These are phyloP conservation scores for Lachnellula willkommii DNA, from an alignment of 2,329 filamentous ascomycete species.

Conservation along the genomic window DNA sequence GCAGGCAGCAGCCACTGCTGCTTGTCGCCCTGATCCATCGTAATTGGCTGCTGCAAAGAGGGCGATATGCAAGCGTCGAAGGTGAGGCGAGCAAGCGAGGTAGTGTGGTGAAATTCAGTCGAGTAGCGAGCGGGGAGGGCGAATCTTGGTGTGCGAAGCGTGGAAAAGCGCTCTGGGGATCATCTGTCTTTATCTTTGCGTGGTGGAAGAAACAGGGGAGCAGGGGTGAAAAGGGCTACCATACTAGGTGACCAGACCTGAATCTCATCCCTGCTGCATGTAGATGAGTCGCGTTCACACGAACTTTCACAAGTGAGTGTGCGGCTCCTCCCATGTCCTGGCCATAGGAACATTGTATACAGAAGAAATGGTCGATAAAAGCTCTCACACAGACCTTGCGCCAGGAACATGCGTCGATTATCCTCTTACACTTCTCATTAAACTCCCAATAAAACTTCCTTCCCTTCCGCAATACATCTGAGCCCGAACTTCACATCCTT, in stretches of 20 bases:
- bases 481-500: constrained; percentile 33
- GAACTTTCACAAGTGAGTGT: background rate
- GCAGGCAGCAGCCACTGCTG: constrained; percentile 1
- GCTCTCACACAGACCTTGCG: background rate
- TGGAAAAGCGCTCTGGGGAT: background rate
- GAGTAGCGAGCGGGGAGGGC: background rate
- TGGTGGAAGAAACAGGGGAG: too few species aligned
- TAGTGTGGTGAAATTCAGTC: background rate
- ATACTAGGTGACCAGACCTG: background rate
- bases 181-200: constrained; percentile 5
- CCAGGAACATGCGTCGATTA: too few species aligned
- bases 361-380: too few species aligned
- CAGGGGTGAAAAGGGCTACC: constrained; percentile 1
- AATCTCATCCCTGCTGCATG: background rate
- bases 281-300: background rate
- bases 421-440: too few species aligned
- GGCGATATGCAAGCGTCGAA: constrained; percentile 2
- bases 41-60: constrained; percentile 6
- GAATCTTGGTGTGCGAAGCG: constrained; percentile 5
- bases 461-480: constrained; percentile 10
- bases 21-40: constrained; percentile 11
- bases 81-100: constrained; percentile 15
- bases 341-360: too few species aligned
- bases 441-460: constrained; percentile 3
- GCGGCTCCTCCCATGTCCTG: too few species aligned